These are phyloP conservation scores for Claviceps sp. DNA, from an alignment of 2,329 filamentous ascomycete genomes.

Conservation along the genomic window DNA sequence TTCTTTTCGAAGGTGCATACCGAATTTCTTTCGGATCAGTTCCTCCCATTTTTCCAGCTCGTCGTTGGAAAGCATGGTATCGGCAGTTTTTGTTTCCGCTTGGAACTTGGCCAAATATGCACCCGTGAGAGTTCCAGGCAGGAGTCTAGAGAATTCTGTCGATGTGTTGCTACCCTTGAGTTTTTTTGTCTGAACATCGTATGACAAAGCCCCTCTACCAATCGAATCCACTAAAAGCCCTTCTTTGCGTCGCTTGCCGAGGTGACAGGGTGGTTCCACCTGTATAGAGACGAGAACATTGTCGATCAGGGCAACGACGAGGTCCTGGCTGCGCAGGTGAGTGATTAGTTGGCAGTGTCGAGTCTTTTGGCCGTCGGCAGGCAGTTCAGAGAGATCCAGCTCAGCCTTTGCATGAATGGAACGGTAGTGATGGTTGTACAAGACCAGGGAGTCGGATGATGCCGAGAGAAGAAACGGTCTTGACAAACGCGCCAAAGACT, in stretches of 20 bases:
- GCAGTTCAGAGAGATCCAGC: constrained; percentile 29
- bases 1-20: constrained; percentile 22
- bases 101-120: constrained; percentile 33
- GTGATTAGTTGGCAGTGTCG: constrained; percentile 34
- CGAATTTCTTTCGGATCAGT: constrained; percentile 35
- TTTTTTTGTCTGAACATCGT: constrained; percentile 23
- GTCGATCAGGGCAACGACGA: constrained; percentile 51
- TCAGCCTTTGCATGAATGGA: constrained; percentile 40
- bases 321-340: constrained; percentile 52
- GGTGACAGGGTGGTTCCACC: constrained; percentile 45
- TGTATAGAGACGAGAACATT: constrained; percentile 55
- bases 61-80: constrained; percentile 31
- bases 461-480: constrained; percentile 51
- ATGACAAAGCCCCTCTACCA: constrained; percentile 42
- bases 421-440: constrained; percentile 58
- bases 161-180: constrained; percentile 18
- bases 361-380: constrained; percentile 21
- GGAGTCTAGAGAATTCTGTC: constrained; percentile 20
- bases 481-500: constrained; percentile 54
- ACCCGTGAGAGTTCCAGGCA: constrained; percentile 38
- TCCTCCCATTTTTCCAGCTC: constrained; percentile 37
- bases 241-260: constrained; percentile 42
- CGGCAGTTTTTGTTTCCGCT: constrained; percentile 31
- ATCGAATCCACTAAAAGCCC: constrained; percentile 62
- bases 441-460: constrained; percentile 39